Evolutionary conservation across 805 yeast genomes (phyloP).

Genomic region (Zygoascus tannicola): DNA sequence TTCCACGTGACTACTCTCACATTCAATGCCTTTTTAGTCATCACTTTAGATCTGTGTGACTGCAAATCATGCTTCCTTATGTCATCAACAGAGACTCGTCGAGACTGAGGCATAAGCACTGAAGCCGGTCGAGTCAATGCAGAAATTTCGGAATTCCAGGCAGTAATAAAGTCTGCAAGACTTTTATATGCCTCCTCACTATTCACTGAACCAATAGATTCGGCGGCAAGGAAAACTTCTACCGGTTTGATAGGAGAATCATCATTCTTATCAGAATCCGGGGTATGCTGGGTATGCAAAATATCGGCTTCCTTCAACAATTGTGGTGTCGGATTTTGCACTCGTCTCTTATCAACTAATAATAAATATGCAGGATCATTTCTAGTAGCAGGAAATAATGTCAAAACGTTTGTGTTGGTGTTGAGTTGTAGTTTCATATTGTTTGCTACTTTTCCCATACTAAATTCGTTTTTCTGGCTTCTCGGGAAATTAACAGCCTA

Average conservation of each 20-base stretch:
- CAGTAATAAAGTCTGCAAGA: constrained; percentile 23
- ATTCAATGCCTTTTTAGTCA: constrained; percentile 15
- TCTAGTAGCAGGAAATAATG: constrained; percentile 7
- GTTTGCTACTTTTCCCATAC: no score
- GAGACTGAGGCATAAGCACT: no score
- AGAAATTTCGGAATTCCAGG: constrained; percentile 25
- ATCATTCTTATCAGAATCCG: no score
- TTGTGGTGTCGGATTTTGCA: constrained; percentile 11
- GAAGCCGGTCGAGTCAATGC: constrained; percentile 16
- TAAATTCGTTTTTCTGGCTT: no score
- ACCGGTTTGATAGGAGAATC: background rate
- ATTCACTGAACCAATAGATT: constrained; percentile 8
- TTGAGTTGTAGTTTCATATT: constrained; percentile 10
- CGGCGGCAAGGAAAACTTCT: constrained; percentile 4
- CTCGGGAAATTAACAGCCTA: no score
- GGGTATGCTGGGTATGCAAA: no score
- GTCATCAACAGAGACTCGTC: constrained; percentile 5
- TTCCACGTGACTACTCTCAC: constrained; percentile 27
- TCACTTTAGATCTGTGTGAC: constrained; percentile 1
- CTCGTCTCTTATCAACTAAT: constrained; percentile 9
- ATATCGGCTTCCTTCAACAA: constrained; percentile 2
- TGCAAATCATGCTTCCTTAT: background rate
- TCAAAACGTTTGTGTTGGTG: constrained; percentile 13
- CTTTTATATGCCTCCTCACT: constrained; percentile 6
- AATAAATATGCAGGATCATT: constrained; percentile 12